Conservation (phyloP, 192 early-diverging fungal genomes). For the Pilaira anomala region DNA sequence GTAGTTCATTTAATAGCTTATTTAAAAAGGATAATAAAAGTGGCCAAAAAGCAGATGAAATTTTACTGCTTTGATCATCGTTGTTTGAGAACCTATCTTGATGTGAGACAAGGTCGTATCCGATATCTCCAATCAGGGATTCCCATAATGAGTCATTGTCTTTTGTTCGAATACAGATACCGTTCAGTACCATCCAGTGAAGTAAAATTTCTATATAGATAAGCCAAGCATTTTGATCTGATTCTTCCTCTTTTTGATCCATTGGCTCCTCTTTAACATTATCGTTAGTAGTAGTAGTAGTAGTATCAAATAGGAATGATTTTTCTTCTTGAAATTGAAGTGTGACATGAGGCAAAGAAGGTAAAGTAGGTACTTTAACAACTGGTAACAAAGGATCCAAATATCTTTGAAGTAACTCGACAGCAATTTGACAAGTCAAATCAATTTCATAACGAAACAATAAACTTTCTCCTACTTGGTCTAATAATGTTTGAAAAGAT, state of each 20-base stretch:
- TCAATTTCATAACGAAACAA: constrained; percentile 23
- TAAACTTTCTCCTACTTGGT: constrained; percentile 14
- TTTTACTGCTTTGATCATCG: constrained; percentile 3
- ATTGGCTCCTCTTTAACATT: not conserved
- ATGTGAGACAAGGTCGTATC: not conserved
- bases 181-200: constrained; percentile 47
- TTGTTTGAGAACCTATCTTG: not conserved
- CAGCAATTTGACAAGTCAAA: constrained; percentile 23
- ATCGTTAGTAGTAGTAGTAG: not conserved
- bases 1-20: constrained; percentile 11
- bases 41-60: constrained; percentile 23
- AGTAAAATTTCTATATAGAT: constrained; percentile 49
- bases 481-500: not conserved
- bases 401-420: constrained; percentile 19
- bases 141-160: constrained; percentile 12
- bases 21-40: constrained; percentile 24
- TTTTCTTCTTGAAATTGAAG: not conserved
- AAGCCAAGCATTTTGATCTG: constrained; percentile 34
- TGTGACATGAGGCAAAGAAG: not conserved
- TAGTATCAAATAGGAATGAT: constrained; percentile 5
- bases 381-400: not conserved
- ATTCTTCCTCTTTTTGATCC: not conserved
- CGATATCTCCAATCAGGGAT: constrained; percentile 15
- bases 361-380: not conserved
- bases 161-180: constrained; percentile 15